These are phyloP conservation scores for Amanita pseudoporphyria DNA, from an alignment of 768 basidiomycete species.

Conservation along the genomic window DNA sequence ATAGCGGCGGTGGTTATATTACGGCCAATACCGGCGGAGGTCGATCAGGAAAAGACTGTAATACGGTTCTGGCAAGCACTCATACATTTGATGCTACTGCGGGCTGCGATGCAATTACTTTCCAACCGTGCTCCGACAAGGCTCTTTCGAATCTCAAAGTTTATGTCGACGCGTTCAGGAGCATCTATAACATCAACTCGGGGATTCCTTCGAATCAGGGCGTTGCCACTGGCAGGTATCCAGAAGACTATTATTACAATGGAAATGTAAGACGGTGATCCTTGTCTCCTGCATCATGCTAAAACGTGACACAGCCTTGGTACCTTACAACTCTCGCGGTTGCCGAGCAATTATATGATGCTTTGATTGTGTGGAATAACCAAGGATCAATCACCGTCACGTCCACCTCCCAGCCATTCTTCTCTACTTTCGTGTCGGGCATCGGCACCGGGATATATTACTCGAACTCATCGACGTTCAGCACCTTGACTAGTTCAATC, in stretches of 20 bases:
- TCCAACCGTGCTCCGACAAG: slow-evolving; percentile 74
- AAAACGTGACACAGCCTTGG: slow-evolving; percentile 44
- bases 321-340: slow-evolving; percentile 65
- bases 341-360: slow-evolving; percentile 69
- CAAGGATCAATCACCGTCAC: slow-evolving; percentile 46
- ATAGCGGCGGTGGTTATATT: slow-evolving; percentile 40
- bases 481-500: slow-evolving; percentile 37
- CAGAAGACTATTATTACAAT: slow-evolving; percentile 61
- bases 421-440: slow-evolving; percentile 43
- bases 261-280: slow-evolving; percentile 48
- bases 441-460: slow-evolving; percentile 43
- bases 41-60: slow-evolving; percentile 68
- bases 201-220: slow-evolving; percentile 43
- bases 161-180: slow-evolving; percentile 61
- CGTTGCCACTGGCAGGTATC: slow-evolving; percentile 67
- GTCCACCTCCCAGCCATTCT: slow-evolving; percentile 56
- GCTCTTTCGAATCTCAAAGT: slow-evolving; percentile 59
- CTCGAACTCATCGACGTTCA: slow-evolving; percentile 36
- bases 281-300: background rate
- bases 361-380: slow-evolving; percentile 53
- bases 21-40: slow-evolving; percentile 73
- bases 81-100: slow-evolving; percentile 66
- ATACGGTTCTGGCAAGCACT: slow-evolving; percentile 64
- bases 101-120: slow-evolving; percentile 62
- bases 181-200: slow-evolving; percentile 53